Evolutionary conservation across 768 basidiomycete genomes (phyloP), one percentile per base, ranked within the genome.

Genomic region (Tricholoma sp.): DNA sequence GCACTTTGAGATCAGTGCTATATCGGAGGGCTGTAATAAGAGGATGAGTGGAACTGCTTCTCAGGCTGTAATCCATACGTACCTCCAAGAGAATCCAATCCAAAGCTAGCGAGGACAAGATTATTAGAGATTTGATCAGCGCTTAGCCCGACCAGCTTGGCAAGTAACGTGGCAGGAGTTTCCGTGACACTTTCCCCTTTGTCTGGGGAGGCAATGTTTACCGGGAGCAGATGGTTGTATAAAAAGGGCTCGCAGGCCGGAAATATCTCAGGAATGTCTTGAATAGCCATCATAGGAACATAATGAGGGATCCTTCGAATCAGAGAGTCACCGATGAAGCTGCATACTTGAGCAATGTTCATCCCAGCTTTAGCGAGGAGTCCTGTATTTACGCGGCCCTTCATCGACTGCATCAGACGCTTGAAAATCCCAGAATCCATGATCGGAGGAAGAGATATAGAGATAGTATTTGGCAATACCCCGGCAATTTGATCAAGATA

Each of bases 381-480:
- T 16, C 21, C 21, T n/a, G 50, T 31, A 21, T 21, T 51, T 18
- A 46, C 19, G 35, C 51, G 57, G 37, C 57, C 57, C 29, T 57
- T 57, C 41, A 37, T 41, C 6, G 57, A 57, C 31, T 41, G 35
- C 27, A 57, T 18, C 29, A 57, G 29, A 57, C 57, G 57, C 32
- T 57, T 57, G 52, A 57, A 57, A 7, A 57, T 52, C 2, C 57
- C 57, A n/a, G 57, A 50, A 45, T 57, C 57, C 16, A 51, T 41
- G 31, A 57, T 53, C n/a, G 57, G 50, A 54, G 57, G 57, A 41
- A 57, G 57, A 29, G 57, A 57, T 19, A 57, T 57, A 22, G 57
- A 57, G 29, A 52, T 51, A 9, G 57, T 57, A 52, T 57, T 57
- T 5, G 57, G 57, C 52, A 57, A 37, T 14, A 35, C 12, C 34